Percentiles rank a stretch among this genome's conserved stretches.
Conservation (phyloP, 495 filamentous ascomycete genomes). For the Penicillium angulare region DNA sequence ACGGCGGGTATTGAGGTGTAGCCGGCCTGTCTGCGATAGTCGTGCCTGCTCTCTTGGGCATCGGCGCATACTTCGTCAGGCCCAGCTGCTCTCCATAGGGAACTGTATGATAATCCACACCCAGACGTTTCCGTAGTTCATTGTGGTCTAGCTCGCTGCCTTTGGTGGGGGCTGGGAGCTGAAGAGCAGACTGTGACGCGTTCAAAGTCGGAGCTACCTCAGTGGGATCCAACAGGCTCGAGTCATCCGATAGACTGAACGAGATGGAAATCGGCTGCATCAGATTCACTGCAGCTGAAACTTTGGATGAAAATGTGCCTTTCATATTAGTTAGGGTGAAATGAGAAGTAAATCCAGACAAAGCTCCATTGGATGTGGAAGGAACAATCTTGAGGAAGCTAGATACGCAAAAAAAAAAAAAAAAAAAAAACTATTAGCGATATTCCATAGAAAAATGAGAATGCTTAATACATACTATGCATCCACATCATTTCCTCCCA, state of each 20-base stretch:
- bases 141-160: slow-evolving; percentile 10
- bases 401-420: too few species aligned
- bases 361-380: slow-evolving; percentile 40
- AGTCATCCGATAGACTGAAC: slow-evolving; percentile 2
- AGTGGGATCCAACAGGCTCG: slow-evolving; percentile 10
- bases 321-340: slow-evolving; percentile 69
- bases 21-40: slow-evolving; percentile 59
- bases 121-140: slow-evolving; percentile 35
- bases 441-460: not conserved
- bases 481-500: slow-evolving; percentile 52
- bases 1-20: slow-evolving; percentile 61
- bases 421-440: too few species aligned
- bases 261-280: slow-evolving; percentile 42
- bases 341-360: slow-evolving; percentile 58
- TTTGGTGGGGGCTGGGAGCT: slow-evolving; percentile 17
- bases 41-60: slow-evolving; percentile 64
- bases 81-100: slow-evolving; percentile 65
- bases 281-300: slow-evolving; percentile 39
- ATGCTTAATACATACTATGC: slow-evolving; percentile 55
- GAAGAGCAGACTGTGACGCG: slow-evolving; percentile 1
- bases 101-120: slow-evolving; percentile 41
- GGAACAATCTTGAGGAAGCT: slow-evolving; percentile 68
- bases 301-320: slow-evolving; percentile 53
- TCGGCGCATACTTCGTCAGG: slow-evolving; percentile 66
- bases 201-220: slow-evolving; percentile 11